These are phyloP conservation scores for Tetrapyrgos nigripes DNA, from an alignment of 1,284 basidiomycete genomes.

Conservation along the genomic window DNA sequence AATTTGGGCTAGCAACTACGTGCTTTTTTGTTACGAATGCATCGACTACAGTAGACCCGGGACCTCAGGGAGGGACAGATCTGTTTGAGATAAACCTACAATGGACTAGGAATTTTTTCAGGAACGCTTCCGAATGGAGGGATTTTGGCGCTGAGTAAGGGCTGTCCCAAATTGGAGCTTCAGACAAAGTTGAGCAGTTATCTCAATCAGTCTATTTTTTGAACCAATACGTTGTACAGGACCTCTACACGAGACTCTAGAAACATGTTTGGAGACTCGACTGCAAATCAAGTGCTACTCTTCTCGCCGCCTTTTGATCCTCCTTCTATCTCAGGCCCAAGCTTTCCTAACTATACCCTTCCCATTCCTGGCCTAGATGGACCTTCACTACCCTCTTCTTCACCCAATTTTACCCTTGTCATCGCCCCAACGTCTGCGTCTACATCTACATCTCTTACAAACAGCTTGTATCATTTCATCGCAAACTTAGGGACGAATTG, in stretches of 20 bases:
- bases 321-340: slow-evolving; percentile 44
- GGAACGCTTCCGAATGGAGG: slow-evolving; percentile 53
- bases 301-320: slow-evolving; percentile 71
- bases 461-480: slow-evolving; percentile 64
- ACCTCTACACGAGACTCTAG: slow-evolving; percentile 34
- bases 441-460: slow-evolving; percentile 47
- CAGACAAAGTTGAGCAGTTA: slow-evolving; percentile 52
- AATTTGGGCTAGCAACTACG: slow-evolving; percentile 37
- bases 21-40: slow-evolving; percentile 66
- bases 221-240: slow-evolving; percentile 12
- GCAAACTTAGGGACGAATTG: slow-evolving; percentile 40
- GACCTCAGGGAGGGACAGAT: slow-evolving; percentile 45
- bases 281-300: slow-evolving; percentile 72
- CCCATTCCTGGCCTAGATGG: slow-evolving; percentile 60
- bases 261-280: slow-evolving; percentile 74
- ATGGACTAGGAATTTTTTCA: slow-evolving; percentile 66
- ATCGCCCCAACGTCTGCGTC: slow-evolving; percentile 50
- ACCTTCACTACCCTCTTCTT: slow-evolving; percentile 46
- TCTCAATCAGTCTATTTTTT: neutral
- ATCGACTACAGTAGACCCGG: slow-evolving; percentile 42
- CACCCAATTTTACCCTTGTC: slow-evolving; percentile 61
- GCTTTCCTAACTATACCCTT: slow-evolving; percentile 85
- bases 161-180: slow-evolving; percentile 65
- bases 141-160: slow-evolving; percentile 51
- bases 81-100: slow-evolving; percentile 57